These are phyloP conservation scores for Lenwebbia sp. DNA, from an alignment of 345 rosid genomes.

Conservation along the genomic window DNA sequence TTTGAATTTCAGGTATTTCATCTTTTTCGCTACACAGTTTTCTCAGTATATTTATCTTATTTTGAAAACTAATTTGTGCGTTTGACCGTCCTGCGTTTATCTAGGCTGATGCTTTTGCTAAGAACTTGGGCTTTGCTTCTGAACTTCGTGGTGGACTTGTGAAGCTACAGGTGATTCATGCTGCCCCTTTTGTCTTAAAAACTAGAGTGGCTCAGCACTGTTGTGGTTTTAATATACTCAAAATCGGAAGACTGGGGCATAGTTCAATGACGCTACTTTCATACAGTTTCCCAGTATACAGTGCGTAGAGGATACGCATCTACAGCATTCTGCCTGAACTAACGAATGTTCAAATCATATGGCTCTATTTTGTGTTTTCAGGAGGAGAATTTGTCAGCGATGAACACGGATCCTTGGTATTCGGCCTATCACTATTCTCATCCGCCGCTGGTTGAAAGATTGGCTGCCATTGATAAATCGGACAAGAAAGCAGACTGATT, in stretches of 20 bases:
- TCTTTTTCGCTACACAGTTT: not conserved
- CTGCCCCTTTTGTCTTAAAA: not conserved
- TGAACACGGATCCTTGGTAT: conserved; percentile 98
- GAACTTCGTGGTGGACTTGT: conserved; percentile 86
- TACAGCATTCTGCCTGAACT: not conserved
- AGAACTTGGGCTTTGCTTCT: conserved; percentile 75
- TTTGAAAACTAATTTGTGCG: not conserved
- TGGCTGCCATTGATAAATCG: conserved; percentile 61
- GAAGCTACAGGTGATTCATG: conserved; percentile 77
- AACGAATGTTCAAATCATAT: not conserved
- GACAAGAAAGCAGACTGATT: conserved; percentile 68
- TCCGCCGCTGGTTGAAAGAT: conserved; percentile 91
- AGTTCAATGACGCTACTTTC: not conserved
- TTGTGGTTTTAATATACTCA: not conserved
- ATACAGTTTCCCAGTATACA: not conserved
- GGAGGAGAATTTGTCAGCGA: conserved; percentile 95
- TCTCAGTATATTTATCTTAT: not conserved
- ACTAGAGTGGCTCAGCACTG: not conserved
- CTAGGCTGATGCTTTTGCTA: conserved; percentile 98
- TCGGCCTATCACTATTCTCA: conserved; percentile 98
- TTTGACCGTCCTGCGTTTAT: not conserved
- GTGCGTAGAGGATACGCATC: not conserved
- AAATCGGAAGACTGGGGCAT: not conserved
- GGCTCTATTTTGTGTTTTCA: conserved; percentile 15
- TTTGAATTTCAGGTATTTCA: conserved; percentile 90